Evolutionary conservation across 2,329 filamentous ascomycete species (phyloP).

Genomic region (Blastomyces parvus): DNA sequence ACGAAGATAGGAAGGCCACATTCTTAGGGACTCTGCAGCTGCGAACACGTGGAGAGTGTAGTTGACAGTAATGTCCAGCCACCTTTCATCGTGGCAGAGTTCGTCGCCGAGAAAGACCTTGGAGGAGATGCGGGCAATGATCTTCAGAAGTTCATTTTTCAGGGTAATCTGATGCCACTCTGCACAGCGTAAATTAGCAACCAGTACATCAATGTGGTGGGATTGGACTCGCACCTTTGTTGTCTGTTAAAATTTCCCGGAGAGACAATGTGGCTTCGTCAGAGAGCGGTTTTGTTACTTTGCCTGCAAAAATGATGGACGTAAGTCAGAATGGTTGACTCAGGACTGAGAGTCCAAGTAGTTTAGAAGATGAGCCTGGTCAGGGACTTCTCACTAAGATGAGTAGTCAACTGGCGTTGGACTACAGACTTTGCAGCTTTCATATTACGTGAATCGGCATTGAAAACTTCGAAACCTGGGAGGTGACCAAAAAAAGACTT

Average conservation of each 20-base stretch:
- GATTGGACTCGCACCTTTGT: slow-evolving; percentile 18
- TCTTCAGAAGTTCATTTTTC: slow-evolving; percentile 44
- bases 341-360: neutral
- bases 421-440: slow-evolving; percentile 19
- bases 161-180: slow-evolving; percentile 50
- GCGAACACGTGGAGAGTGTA: slow-evolving; percentile 19
- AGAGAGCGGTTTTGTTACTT: slow-evolving; percentile 23
- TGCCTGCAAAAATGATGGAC: slow-evolving; percentile 14
- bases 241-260: slow-evolving; percentile 20
- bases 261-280: slow-evolving; percentile 20
- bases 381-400: slow-evolving; percentile 20
- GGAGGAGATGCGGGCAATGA: slow-evolving; percentile 47
- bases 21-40: slow-evolving; percentile 32
- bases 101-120: slow-evolving; percentile 45
- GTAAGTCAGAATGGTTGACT: neutral
- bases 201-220: neutral
- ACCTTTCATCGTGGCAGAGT: slow-evolving; percentile 45
- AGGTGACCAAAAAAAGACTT: neutral
- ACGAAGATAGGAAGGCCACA: slow-evolving; percentile 34
- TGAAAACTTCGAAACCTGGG: slow-evolving; percentile 20
- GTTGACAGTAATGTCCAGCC: slow-evolving; percentile 37
- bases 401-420: slow-evolving; percentile 25
- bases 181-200: slow-evolving; percentile 13
- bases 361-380: neutral
- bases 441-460: slow-evolving; percentile 5